phyloP scores from a whole-genome alignment of 2,329 filamentous ascomycete genomes.

The Neonectria magnoliae region DNA sequence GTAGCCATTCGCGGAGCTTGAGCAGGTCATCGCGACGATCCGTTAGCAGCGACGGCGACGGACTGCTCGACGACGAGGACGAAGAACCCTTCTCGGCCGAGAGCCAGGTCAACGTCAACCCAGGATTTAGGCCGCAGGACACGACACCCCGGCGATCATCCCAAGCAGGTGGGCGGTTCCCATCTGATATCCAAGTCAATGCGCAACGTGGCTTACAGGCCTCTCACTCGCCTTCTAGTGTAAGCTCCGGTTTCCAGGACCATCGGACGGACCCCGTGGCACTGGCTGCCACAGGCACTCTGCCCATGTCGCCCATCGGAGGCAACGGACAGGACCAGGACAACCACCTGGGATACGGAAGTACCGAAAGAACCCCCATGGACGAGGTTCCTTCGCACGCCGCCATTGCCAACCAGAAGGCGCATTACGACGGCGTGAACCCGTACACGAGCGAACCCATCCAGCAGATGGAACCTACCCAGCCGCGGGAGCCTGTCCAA shows the following conservation, averaged over 20 bases:
- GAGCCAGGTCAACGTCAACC: slow-evolving; percentile 57
- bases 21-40: slow-evolving; percentile 73
- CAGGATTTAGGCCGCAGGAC: slow-evolving; percentile 60
- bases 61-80: slow-evolving; percentile 79
- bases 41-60: slow-evolving; percentile 80
- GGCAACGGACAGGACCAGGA: slow-evolving; percentile 46
- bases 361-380: slow-evolving; percentile 56
- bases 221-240: slow-evolving; percentile 82
- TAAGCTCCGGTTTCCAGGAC: slow-evolving; percentile 71
- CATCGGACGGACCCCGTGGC: slow-evolving; percentile 63
- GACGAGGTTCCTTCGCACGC: slow-evolving; percentile 62
- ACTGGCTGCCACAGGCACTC: slow-evolving; percentile 66
- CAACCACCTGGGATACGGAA: slow-evolving; percentile 55
- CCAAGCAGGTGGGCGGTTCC: slow-evolving; percentile 95
- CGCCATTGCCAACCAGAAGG: slow-evolving; percentile 60
- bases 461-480: slow-evolving; percentile 27
- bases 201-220: slow-evolving; percentile 80
- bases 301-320: slow-evolving; percentile 53
- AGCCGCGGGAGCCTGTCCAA: neutral
- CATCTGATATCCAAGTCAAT: slow-evolving; percentile 90
- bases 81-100: slow-evolving; percentile 69
- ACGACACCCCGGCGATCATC: slow-evolving; percentile 74
- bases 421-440: slow-evolving; percentile 65
- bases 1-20: slow-evolving; percentile 80
- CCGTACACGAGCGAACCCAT: slow-evolving; percentile 63